A percentile compares a stretch with the other conserved stretches of the same genome.
These are phyloP conservation scores for Melampsora medusae DNA, from an alignment of 1,284 basidiomycete species.

Conservation along the genomic window DNA sequence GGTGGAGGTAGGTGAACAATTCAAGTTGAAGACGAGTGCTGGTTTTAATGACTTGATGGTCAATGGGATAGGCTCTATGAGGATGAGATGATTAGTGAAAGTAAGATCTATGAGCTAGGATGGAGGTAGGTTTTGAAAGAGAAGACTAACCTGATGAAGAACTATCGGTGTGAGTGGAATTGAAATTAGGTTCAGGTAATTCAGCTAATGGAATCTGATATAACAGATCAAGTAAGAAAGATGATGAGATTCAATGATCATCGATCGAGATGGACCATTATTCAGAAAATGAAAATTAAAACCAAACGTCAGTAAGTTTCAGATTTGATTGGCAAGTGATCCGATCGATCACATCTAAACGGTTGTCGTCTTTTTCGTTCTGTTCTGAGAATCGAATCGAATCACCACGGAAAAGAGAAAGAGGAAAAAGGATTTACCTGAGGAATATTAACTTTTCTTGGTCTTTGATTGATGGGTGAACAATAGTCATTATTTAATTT, in stretches of 20 bases:
- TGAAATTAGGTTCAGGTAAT: slow-evolving; percentile 40
- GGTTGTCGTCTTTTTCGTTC: no score
- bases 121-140: background rate
- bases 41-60: slow-evolving; percentile 88
- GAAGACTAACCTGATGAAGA: background rate
- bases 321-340: background rate
- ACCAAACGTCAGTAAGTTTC: background rate
- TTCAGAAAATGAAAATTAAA: background rate
- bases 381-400: background rate
- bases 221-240: no score
- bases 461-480: slow-evolving; percentile 68
- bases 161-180: slow-evolving; percentile 15
- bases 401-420: background rate
- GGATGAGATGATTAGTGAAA: background rate
- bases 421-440: slow-evolving; percentile 1
- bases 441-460: slow-evolving; percentile 57
- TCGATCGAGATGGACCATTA: background rate
- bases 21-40: slow-evolving; percentile 68
- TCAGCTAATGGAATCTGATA: slow-evolving; percentile 43
- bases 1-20: slow-evolving; percentile 71
- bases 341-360: no score
- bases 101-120: background rate
- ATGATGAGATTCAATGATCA: no score
- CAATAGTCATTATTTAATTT: slow-evolving; percentile 72
- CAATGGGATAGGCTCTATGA: slow-evolving; percentile 64